These are phyloP conservation scores for Entomortierella chlamydospora DNA, from an alignment of 192 early-diverging fungal genomes.

Conservation along the genomic window DNA sequence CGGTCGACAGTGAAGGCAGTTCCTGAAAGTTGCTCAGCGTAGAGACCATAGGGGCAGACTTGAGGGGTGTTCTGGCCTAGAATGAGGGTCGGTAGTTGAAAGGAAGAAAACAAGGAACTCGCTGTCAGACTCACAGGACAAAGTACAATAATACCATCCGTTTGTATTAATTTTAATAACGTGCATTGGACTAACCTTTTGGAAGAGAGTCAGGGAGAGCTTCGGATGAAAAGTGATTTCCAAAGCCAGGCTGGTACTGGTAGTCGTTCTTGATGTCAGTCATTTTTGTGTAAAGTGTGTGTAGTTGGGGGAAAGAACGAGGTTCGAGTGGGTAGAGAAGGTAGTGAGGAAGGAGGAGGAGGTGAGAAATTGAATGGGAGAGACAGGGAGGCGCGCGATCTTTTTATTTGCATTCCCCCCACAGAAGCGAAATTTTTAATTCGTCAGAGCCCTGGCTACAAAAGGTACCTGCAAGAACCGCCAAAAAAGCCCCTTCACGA, in stretches of 20 bases:
- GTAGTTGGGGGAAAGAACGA: background rate
- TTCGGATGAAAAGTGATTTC: conserved; percentile 89
- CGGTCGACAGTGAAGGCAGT: conserved; percentile 90
- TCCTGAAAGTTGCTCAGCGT: conserved; percentile 95
- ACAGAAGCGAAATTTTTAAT: conserved; percentile 6
- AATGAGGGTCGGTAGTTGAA: background rate
- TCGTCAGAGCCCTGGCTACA: conserved; percentile 6
- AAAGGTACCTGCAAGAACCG: background rate
- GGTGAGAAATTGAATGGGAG: conserved; percentile 2
- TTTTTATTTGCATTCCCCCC: conserved; percentile 16
- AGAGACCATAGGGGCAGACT: conserved; percentile 87
- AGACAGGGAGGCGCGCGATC: background rate
- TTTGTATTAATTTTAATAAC: too few species aligned
- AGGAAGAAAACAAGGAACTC: background rate
- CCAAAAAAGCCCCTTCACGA: conserved; percentile 15
- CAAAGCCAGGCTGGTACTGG: conserved; percentile 85
- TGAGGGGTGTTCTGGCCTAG: conserved; percentile 93
- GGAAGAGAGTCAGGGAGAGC: conserved; percentile 87
- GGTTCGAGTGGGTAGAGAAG: background rate
- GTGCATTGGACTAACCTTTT: conserved; percentile 70
- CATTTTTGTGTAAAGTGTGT: conserved; percentile 8
- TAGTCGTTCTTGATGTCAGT: conserved; percentile 54
- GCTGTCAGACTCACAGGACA: too few species aligned
- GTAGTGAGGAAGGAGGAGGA: conserved; percentile 5
- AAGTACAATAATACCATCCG: too few species aligned